Conservation (phyloP, 306 rosid genomes). For the Betula pendula region DNA sequence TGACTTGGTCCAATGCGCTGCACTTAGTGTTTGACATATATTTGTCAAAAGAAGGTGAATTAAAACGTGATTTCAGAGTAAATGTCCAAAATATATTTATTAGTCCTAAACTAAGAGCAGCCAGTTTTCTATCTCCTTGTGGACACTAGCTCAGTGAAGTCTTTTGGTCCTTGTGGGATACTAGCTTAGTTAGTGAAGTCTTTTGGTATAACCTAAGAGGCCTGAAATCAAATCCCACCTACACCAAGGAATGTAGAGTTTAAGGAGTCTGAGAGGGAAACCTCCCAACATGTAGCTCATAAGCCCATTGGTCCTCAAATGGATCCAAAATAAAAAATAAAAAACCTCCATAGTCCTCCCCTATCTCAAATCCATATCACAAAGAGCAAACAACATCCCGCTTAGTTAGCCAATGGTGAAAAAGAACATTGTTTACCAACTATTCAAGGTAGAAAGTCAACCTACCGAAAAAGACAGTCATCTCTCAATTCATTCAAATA, state of each 20-base stretch:
- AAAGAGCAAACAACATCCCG: not conserved
- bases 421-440: not conserved
- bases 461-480: constrained; percentile 1
- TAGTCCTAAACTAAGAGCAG: constrained; percentile 21
- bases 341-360: not conserved
- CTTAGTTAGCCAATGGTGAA: not conserved
- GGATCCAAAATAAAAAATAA: not conserved
- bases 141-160: not conserved
- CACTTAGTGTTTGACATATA: constrained; percentile 11
- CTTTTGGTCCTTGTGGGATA: not conserved
- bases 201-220: not conserved
- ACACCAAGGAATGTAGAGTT: not conserved
- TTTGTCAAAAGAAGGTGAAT: not conserved
- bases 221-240: not conserved
- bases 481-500: constrained; percentile 12
- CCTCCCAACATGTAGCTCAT: not conserved
- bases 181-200: not conserved
- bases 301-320: not conserved
- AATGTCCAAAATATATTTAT: not conserved
- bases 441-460: constrained; percentile 1
- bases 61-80: constrained; percentile 20
- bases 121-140: constrained; percentile 13
- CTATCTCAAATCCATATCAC: constrained; percentile 9
- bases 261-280: not conserved
- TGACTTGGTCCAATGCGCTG: constrained; percentile 9